Conservation (phyloP, 345 rosid genomes). For the Punica granatum region DNA sequence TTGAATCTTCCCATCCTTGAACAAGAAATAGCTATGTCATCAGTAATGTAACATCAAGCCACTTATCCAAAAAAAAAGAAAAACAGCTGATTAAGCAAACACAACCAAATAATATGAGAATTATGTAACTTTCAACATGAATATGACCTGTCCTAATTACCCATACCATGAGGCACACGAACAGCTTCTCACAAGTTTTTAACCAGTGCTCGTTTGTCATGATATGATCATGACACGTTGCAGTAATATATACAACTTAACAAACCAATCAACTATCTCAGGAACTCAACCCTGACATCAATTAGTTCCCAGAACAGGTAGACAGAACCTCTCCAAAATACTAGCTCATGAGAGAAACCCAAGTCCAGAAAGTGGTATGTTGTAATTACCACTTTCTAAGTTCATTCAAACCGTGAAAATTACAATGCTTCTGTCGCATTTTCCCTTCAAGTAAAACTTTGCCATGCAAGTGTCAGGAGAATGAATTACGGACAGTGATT, state of each 20-base stretch:
- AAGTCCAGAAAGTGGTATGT: neutral
- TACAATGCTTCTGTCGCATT: neutral
- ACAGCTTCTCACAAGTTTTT: neutral
- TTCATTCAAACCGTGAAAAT: neutral
- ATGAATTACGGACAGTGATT: neutral
- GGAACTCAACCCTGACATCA: neutral
- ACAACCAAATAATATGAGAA: neutral
- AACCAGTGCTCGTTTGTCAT: neutral
- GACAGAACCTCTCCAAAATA: neutral
- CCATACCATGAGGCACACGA: neutral
- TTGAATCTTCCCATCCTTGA: constrained; percentile 66
- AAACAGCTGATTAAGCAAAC: neutral
- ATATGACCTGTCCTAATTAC: neutral
- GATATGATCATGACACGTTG: neutral
- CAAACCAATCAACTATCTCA: neutral
- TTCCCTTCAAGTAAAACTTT: neutral
- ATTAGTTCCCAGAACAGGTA: neutral
- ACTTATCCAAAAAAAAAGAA: neutral
- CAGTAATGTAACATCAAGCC: constrained; percentile 7
- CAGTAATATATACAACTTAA: neutral
- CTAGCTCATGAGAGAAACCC: neutral
- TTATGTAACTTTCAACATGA: neutral
- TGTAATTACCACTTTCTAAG: neutral
- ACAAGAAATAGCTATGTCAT: constrained; percentile 16
- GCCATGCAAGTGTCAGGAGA: neutral